A percentile compares a stretch with the other conserved stretches of the same genome.
phyloP scores from a whole-genome alignment of 1,284 basidiomycete genomes.

The Afroboletus lepidellus region DNA sequence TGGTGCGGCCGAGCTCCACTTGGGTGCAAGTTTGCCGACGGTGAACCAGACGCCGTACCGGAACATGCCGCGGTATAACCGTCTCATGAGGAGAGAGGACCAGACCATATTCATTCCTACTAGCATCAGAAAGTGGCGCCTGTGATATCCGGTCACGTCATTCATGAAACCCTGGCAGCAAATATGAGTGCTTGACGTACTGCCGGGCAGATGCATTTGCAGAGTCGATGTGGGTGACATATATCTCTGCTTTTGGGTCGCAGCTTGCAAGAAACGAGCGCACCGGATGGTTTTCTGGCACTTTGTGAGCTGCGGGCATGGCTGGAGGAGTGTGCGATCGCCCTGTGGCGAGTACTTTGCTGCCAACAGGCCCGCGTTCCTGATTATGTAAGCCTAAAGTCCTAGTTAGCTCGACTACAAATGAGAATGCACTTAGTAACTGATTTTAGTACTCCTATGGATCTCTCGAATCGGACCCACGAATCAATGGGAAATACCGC shows the following conservation, averaged over 20 bases:
- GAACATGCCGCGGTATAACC: slow-evolving; percentile 22
- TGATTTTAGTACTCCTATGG: no score
- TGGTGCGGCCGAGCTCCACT: slow-evolving; percentile 16
- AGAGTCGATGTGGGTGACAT: slow-evolving; percentile 32
- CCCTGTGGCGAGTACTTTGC: no score
- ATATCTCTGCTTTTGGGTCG: slow-evolving; percentile 26
- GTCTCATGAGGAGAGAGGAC: slow-evolving; percentile 25
- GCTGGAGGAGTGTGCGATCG: slow-evolving; percentile 3
- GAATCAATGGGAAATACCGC: no score
- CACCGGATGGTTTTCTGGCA: slow-evolving; percentile 29
- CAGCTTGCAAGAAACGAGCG: slow-evolving; percentile 18
- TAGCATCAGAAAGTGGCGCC: slow-evolving; percentile 28
- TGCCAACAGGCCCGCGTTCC: background rate
- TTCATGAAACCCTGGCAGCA: background rate
- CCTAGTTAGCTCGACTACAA: no score
- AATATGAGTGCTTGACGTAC: slow-evolving; percentile 14
- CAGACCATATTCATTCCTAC: slow-evolving; percentile 28
- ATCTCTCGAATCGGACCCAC: no score
- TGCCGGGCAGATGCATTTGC: slow-evolving; percentile 19
- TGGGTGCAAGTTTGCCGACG: slow-evolving; percentile 23
- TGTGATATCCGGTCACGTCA: slow-evolving; percentile 11
- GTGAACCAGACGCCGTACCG: slow-evolving; percentile 31
- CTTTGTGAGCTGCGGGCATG: slow-evolving; percentile 26
- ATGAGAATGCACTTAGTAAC: no score
- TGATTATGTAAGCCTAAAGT: slow-evolving; percentile 27